These are phyloP conservation scores for Petrea volubilis DNA, from an alignment of 257 asterid genomes.

Conservation along the genomic window DNA sequence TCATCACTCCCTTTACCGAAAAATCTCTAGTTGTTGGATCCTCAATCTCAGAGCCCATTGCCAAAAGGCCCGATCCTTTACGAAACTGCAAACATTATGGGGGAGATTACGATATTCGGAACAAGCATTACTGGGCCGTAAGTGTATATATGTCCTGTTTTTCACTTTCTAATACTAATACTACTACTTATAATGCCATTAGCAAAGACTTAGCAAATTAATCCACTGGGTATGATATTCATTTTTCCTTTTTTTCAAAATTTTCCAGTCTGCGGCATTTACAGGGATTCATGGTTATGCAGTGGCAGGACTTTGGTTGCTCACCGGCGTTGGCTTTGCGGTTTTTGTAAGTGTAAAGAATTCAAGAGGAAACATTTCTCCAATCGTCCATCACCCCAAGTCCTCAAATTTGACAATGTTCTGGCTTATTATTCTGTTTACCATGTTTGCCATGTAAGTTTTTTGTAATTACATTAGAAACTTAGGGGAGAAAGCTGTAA, in stretches of 20 bases:
- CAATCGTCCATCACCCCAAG: constrained; percentile 25
- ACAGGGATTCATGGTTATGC: constrained; percentile 59
- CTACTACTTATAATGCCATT: too few species aligned
- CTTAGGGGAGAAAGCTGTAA: too few species aligned
- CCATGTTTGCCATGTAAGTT: constrained; percentile 54
- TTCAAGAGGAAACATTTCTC: constrained; percentile 23
- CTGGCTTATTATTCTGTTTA: constrained; percentile 42
- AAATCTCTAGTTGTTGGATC: constrained; percentile 35
- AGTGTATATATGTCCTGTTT: constrained; percentile 1
- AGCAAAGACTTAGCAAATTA: too few species aligned
- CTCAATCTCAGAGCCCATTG: constrained; percentile 19
- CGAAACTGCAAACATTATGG: constrained; percentile 32
- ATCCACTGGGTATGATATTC: too few species aligned
- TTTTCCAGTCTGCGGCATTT: constrained; percentile 54
- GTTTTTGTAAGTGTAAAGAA: constrained; percentile 35
- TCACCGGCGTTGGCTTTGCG: constrained; percentile 47
- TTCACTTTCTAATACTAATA: too few species aligned
- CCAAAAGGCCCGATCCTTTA: constrained; percentile 48
- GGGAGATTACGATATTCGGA: constrained; percentile 48
- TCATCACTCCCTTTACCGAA: constrained; percentile 26
- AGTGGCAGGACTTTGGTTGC: constrained; percentile 55
- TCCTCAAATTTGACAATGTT: constrained; percentile 30
- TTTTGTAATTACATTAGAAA: neutral
- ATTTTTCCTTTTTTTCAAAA: neutral
- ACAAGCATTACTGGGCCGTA: constrained; percentile 70